Conservation (phyloP, 441 rosid species). For the Adansonia rubrostipa region DNA sequence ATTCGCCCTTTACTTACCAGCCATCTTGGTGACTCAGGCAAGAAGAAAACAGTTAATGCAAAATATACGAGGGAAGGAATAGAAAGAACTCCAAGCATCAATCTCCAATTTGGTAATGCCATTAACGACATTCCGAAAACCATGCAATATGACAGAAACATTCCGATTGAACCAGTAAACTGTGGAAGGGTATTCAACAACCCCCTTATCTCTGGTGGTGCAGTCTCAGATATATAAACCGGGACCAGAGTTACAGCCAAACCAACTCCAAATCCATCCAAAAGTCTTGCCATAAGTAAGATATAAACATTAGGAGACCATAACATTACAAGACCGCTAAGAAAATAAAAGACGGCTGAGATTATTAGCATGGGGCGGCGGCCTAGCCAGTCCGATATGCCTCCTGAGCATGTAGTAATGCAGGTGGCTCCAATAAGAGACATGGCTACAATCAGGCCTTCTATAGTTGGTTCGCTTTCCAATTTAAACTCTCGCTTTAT, state of each 20-base stretch:
- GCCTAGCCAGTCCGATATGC: constrained; percentile 57
- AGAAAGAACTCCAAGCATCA: constrained; percentile 64
- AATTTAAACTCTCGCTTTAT: constrained; percentile 54
- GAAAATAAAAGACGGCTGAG: constrained; percentile 52
- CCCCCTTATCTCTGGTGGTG: constrained; percentile 72
- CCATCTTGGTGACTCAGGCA: constrained; percentile 77
- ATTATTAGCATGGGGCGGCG: constrained; percentile 62
- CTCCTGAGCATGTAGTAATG: constrained; percentile 59
- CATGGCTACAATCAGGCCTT: constrained; percentile 64
- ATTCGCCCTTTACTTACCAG: constrained; percentile 63
- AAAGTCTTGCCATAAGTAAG: constrained; percentile 56
- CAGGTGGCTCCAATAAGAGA: constrained; percentile 63
- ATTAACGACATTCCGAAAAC: constrained; percentile 62
- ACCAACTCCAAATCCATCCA: constrained; percentile 62
- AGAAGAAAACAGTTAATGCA: constrained; percentile 47
- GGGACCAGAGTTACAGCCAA: constrained; percentile 56
- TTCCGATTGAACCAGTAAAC: constrained; percentile 57
- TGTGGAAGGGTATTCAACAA: constrained; percentile 61
- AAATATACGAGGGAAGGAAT: constrained; percentile 52
- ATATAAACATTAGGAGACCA: constrained; percentile 63
- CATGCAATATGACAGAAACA: constrained; percentile 65
- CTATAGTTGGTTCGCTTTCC: constrained; percentile 54
- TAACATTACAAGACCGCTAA: constrained; percentile 54
- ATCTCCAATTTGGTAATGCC: constrained; percentile 62
- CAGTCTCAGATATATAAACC: constrained; percentile 66